These are phyloP conservation scores for Monilinia laxa DNA, from an alignment of 2,329 filamentous ascomycete species.

Conservation along the genomic window DNA sequence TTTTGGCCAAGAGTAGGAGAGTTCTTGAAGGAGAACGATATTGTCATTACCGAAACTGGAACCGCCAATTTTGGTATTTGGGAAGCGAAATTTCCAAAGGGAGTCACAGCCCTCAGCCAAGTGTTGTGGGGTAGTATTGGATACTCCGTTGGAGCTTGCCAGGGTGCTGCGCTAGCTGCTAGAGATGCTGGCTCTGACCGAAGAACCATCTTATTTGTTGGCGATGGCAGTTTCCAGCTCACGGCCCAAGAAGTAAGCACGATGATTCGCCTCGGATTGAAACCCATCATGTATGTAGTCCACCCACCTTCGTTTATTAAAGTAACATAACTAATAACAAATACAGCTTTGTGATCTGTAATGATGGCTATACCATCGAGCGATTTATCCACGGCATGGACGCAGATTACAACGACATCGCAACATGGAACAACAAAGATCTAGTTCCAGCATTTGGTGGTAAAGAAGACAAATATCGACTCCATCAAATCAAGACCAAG, in stretches of 20 bases:
- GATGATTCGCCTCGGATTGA: conserved; percentile 73
- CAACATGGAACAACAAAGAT: conserved; percentile 70
- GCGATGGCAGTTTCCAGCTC: conserved; percentile 83
- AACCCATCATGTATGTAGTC: conserved; percentile 72
- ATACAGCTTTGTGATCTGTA: conserved; percentile 74
- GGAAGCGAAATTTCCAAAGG: conserved; percentile 75
- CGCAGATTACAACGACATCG: conserved; percentile 77
- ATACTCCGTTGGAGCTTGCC: conserved; percentile 60
- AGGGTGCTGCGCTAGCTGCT: conserved; percentile 72
- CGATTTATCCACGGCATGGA: conserved; percentile 83
- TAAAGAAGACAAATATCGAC: conserved; percentile 55
- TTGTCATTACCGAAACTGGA: conserved; percentile 74
- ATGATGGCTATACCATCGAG: conserved; percentile 88
- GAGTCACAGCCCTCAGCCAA: conserved; percentile 79
- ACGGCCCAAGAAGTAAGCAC: conserved; percentile 82
- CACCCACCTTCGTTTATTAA: too few relatives aligned
- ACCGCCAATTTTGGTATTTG: conserved; percentile 87
- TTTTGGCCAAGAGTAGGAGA: conserved; percentile 76
- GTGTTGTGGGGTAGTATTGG: conserved; percentile 71
- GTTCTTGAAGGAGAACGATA: conserved; percentile 68
- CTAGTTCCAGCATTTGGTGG: conserved; percentile 69
- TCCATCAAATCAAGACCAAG: conserved; percentile 67
- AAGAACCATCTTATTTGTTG: conserved; percentile 81
- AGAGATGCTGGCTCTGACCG: conserved; percentile 60
- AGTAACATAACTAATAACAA: not conserved